Base-by-base conservation (phyloP, 2,329 filamentous ascomycete genomes). In the Niveomyces coronatus region DNA sequence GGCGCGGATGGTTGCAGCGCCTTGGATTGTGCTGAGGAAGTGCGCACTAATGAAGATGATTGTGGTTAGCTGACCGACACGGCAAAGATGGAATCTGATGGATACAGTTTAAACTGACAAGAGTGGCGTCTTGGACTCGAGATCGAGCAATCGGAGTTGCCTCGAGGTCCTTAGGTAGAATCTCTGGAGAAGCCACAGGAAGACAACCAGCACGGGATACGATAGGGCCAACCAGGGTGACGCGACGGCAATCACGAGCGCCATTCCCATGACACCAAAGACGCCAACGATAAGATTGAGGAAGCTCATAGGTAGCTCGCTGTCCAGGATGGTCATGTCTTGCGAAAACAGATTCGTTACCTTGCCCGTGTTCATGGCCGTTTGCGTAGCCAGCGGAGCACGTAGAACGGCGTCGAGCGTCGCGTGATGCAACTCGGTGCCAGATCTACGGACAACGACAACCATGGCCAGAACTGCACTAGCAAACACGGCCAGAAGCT, bases 121-220 rank as follows among this genome's bases (percentile, higher is more conserved):
- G n/a, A 78, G 54, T 0, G 74, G 74, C 1, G 68, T 68, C 45
- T 79, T 78, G 2, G 70, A 65, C 50, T 81, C 76, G 1, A 81
- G 62, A 31, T 80, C 76, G 9, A 81, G 52, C 15, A 76, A 62
- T 34, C 76, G 64, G 7, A 81, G 51, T 49, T 80, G 76, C 0
- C 74, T 59, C 1, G 74, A 78, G 0, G 75, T 80, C 0, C 70
- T 62, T 4, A 77, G 58, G 44, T 77, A 76, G 31, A 72, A 60
- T 30, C 64, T 67, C 41, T 74, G 70, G 3, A 76, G 50, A 2
- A 31, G 71, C 42, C 3, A 72, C 47, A 9, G 67, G 47, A 0
- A 69, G 0, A 48, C 53, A 8, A 64, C 42, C 3, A 77, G 47
- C 3, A 71, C 52, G 0, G 74, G 74, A 40, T 76, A 71, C 0